Evolutionary conservation across 139 green algal genomes (phyloP).

Genomic region (Chlamydomonas eustigma): DNA sequence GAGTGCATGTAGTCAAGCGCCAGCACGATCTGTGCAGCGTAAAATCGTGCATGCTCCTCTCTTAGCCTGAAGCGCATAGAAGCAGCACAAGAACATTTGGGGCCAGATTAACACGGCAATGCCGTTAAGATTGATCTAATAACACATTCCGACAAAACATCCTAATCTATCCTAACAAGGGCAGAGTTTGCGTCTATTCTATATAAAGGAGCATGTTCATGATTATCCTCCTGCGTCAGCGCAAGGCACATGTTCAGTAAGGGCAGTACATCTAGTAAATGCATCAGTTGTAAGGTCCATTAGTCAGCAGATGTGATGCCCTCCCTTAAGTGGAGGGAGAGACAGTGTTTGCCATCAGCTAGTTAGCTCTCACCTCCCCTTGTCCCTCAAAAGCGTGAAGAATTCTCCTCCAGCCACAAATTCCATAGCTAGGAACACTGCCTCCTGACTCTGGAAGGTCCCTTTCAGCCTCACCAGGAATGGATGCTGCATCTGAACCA

Average conservation of each 20-base stretch:
- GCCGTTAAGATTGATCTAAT: too few species aligned
- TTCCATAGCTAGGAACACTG: slow-evolving; percentile 78
- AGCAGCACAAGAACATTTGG: too few species aligned
- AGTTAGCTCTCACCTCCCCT: not conserved
- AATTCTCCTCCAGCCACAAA: slow-evolving; percentile 77
- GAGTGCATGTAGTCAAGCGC: slow-evolving; percentile 63
- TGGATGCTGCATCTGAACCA: slow-evolving; percentile 46
- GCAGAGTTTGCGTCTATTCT: too few species aligned
- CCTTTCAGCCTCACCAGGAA: slow-evolving; percentile 60
- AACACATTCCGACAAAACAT: too few species aligned
- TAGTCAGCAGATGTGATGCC: not conserved
- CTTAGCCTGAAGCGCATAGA: too few species aligned
- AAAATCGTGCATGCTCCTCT: slow-evolving; percentile 73
- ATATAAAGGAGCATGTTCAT: too few species aligned
- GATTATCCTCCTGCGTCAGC: too few species aligned
- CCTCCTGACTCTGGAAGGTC: slow-evolving; percentile 69
- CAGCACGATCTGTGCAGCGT: slow-evolving; percentile 60
- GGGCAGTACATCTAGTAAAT: too few species aligned
- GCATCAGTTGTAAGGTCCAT: too few species aligned
- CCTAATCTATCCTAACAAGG: not conserved
- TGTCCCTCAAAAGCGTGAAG: slow-evolving; percentile 49
- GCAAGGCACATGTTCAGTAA: too few species aligned
- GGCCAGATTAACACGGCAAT: too few species aligned
- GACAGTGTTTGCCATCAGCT: not conserved
- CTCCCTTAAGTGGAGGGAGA: not conserved